These are phyloP conservation scores for Vanderwaltozyma yarrowii DNA, from an alignment of 805 yeast species.

Conservation along the genomic window DNA sequence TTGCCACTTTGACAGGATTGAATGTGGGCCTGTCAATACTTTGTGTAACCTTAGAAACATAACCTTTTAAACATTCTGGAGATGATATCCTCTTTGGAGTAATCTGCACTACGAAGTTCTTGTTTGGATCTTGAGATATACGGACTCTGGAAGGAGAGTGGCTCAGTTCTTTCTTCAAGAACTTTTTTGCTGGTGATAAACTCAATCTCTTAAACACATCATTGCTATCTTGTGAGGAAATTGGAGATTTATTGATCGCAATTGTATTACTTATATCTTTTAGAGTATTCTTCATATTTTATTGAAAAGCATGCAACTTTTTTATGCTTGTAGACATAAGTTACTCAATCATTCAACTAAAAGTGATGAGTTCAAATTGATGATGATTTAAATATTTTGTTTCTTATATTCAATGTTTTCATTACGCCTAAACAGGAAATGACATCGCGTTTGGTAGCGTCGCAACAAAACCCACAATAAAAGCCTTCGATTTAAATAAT, in stretches of 20 bases:
- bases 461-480: too few relatives aligned
- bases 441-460: too few relatives aligned
- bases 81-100: conserved; percentile 26
- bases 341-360: too few relatives aligned
- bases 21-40: conserved; percentile 23
- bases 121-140: background rate
- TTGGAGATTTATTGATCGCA: background rate
- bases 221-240: background rate
- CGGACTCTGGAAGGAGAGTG: background rate
- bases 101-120: conserved; percentile 6
- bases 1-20: conserved; percentile 3
- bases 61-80: conserved; percentile 13
- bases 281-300: background rate
- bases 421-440: too few relatives aligned
- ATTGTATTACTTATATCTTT: background rate
- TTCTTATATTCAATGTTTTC: too few relatives aligned
- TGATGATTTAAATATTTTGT: too few relatives aligned
- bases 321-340: too few relatives aligned
- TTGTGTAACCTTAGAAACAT: conserved; percentile 11
- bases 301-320: too few relatives aligned
- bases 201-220: conserved; percentile 19
- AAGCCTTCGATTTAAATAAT: too few relatives aligned
- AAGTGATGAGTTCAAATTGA: too few relatives aligned
- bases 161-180: background rate
- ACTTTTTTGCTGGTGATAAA: conserved; percentile 19